Evolutionary conservation across 73 alveolate genomes (phyloP), one percentile per base, ranked within the genome.

Genomic region (Tetrahymena borealis): DNA sequence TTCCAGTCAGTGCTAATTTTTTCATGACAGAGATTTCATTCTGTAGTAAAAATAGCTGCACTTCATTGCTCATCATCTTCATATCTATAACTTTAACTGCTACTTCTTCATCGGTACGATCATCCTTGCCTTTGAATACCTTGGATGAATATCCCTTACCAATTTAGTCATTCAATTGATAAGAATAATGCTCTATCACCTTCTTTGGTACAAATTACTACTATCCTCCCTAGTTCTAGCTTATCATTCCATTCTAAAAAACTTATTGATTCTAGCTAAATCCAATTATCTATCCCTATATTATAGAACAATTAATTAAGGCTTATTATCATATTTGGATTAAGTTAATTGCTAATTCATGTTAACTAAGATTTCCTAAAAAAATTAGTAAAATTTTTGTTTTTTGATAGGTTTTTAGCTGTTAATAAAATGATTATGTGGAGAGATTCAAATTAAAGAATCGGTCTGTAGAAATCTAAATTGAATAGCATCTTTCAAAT

Each of bases 21-120:
- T 60, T 60, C 85, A 93, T 90, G 38, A 92, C 95, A 93, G 90
- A 79, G n/a, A 93, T 93, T 78, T 93, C 95, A 32, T 93, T 39
- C 38, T 78, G 24, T 12, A 93, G 77, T 31, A 93, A 36, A 32
- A 33, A 39, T 93, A 60, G 90, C 41, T 93, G 90, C 31, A 93
- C 91, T 35, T 93, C 95, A 93, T 93, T 93, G 33, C 79, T 93
- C 41, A 93, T 93, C 78, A 92, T 85, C 39, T 93, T 93, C 91
- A 93, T 90, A 85, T 93, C 95, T 28, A 93, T 93, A n/a, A 93
- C 95, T 39, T 93, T 93, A 33, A 93, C 93, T 38, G 95, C 95
- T 10, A 93, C 95, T 5, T 77, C 85, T 38, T 93, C 95, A 79
- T 92, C 95, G n/a, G 93, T 79, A 7, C 78, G 60, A 15, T 93